phyloP scores from a whole-genome alignment of 108 stramenopile genomes.

The Cyclotella atomus region DNA sequence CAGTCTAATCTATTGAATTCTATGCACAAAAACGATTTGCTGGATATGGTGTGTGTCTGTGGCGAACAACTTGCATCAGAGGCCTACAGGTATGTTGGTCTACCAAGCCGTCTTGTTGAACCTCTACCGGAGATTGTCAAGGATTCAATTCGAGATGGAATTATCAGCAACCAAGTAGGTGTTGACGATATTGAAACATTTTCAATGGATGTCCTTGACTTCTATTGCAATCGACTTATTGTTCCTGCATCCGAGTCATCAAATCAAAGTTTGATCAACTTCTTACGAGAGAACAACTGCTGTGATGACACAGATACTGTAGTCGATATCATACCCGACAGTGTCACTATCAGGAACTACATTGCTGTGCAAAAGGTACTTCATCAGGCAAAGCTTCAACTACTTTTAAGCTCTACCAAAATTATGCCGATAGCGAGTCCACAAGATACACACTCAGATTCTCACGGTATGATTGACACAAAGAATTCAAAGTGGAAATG shows the following conservation, averaged over 20 bases:
- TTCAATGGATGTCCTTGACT: conserved; percentile 16
- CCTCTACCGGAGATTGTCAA: conserved; percentile 8
- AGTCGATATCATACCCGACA: not conserved
- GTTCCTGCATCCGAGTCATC: conserved; percentile 24
- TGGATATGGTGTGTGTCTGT: conserved; percentile 23
- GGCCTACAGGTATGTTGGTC: conserved; percentile 16
- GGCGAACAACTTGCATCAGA: conserved; percentile 34
- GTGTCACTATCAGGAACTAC: conserved; percentile 23
- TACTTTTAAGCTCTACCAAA: not conserved
- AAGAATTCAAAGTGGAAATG: conserved; percentile 17
- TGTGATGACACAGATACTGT: conserved; percentile 28
- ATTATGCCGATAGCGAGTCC: not conserved
- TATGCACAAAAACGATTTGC: conserved; percentile 9
- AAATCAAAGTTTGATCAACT: conserved; percentile 13
- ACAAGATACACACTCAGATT: not conserved
- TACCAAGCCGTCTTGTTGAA: conserved; percentile 30
- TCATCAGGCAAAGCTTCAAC: conserved; percentile 25
- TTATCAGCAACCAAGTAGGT: not conserved
- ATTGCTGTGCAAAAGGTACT: conserved; percentile 28
- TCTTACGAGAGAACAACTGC: conserved; percentile 20
- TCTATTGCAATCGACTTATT: conserved; percentile 17
- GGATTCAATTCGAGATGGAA: conserved; percentile 9
- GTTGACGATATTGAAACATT: conserved; percentile 13
- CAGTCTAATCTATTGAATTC: conserved; percentile 6
- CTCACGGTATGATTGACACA: not conserved